Percentiles rank a stretch among this genome's conserved stretches.
Evolutionary conservation across 2,329 filamentous ascomycete genomes (phyloP).

Genomic region (Paraconiothyrium sp.): DNA sequence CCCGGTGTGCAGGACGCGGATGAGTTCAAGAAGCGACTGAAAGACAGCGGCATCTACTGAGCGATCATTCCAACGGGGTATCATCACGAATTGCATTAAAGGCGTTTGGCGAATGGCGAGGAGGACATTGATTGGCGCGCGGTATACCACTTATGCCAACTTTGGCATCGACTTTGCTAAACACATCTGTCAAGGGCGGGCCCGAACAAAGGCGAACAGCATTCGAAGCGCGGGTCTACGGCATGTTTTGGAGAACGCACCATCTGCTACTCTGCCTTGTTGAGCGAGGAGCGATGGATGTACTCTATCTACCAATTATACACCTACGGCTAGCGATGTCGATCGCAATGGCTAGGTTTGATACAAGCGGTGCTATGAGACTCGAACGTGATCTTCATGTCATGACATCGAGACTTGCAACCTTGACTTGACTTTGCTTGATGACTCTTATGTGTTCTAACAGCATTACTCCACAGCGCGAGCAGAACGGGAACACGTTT

Average conservation of each 20-base stretch:
- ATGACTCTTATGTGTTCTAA: conserved; percentile 23
- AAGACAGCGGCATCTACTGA: conserved; percentile 44
- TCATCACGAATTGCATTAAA: conserved; percentile 31
- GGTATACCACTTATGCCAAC: conserved; percentile 39
- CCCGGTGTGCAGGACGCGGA: conserved; percentile 41
- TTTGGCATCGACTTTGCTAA: conserved; percentile 32
- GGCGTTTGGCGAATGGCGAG: conserved; percentile 30
- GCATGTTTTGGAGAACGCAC: conserved; percentile 45
- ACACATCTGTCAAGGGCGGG: conserved; percentile 30
- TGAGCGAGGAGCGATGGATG: conserved; percentile 49
- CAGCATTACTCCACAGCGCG: conserved; percentile 10
- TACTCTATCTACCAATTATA: conserved; percentile 46
- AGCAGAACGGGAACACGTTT: background rate
- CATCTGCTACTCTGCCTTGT: conserved; percentile 47
- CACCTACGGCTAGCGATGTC: conserved; percentile 31
- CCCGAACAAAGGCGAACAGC: conserved; percentile 20
- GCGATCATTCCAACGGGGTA: conserved; percentile 8
- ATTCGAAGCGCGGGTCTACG: conserved; percentile 19
- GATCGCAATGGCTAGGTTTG: conserved; percentile 43
- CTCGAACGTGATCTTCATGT: conserved; percentile 52
- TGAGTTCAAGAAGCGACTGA: conserved; percentile 41
- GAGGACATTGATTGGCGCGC: conserved; percentile 27
- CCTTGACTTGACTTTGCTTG: conserved; percentile 33
- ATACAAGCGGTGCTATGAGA: conserved; percentile 40
- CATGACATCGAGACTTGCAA: conserved; percentile 49